Evolutionary conservation across 1,284 basidiomycete species (phyloP), one percentile per base, ranked within the genome.

Genomic region (Heliocybe sulcata): DNA sequence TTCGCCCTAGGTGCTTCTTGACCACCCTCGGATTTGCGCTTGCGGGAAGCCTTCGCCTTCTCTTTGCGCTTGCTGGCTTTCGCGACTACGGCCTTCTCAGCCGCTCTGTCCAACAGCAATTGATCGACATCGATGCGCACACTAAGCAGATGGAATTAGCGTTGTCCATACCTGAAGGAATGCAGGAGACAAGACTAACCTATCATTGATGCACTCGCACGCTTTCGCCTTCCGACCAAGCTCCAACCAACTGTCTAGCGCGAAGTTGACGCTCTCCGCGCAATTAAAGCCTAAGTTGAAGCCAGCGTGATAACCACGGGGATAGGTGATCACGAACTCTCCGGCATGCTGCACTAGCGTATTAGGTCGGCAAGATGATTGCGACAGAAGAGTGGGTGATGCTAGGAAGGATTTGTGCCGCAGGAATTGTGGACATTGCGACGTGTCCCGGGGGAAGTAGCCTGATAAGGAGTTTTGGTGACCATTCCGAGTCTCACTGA

Each of bases 231-330:
- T 82, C 57, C 87, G 77, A 2, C 94, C 96, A 22, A 96, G 73
- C 52, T 96, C 92, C 9, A 98, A 72, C 96, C 96, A 99, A 57
- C 87, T 91, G 20, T 98, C 92, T 25, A 98, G 77, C 0, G 97
- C 97, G 70, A 99, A 99, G 69, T 99, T 99, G 64, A 98, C 93
- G 60, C 90, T 94, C 72, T 99, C 97, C 1, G 96, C 96, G 64
- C 96, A 98, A 67, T 99, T 99, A 68, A 97, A 87, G 14, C 96
- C 97, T 35, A 98, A 76, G 66, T 99, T 99, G 78, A 97, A 98
- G 16, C 96, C 96, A 0, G 94, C 92, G 67, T 98, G 95, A 69
- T 98, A 98, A 9, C 95, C 95, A 42, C 85, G 77, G 0, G 96
- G 96, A 67, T 87, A 99, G 0, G 96, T 99, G 61, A 99, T 90